These are phyloP conservation scores for Wickerhamomyces alni DNA, from an alignment of 805 yeast genomes.

Conservation along the genomic window DNA sequence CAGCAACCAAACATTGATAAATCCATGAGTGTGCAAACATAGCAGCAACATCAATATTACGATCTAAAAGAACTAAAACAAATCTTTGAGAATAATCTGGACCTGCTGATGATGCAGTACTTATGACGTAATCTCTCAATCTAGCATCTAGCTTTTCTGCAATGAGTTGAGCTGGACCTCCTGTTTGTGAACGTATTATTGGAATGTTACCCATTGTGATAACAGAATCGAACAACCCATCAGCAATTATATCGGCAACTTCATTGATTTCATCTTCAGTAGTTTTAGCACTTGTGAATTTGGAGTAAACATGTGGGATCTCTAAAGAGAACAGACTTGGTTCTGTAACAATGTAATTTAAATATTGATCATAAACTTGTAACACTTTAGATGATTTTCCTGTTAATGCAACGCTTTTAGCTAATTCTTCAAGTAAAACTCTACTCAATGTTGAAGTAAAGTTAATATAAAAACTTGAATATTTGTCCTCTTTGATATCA, in stretches of 20 bases:
- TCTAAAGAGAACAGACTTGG: slow-evolving; percentile 85
- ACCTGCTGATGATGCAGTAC: slow-evolving; percentile 33
- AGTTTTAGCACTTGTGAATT: slow-evolving; percentile 64
- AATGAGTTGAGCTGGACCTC: slow-evolving; percentile 93
- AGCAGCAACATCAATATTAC: slow-evolving; percentile 84
- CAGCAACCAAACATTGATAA: slow-evolving; percentile 93
- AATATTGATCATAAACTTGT: slow-evolving; percentile 91
- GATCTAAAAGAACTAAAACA: slow-evolving; percentile 77
- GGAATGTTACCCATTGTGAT: slow-evolving; percentile 80
- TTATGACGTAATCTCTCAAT: slow-evolving; percentile 79
- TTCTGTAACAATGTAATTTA: slow-evolving; percentile 89
- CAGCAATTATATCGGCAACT: slow-evolving; percentile 65
- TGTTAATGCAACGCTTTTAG: slow-evolving; percentile 67
- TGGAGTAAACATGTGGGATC: slow-evolving; percentile 54
- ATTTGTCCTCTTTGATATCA: slow-evolving; percentile 70
- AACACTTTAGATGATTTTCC: slow-evolving; percentile 69
- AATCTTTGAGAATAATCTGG: slow-evolving; percentile 45
- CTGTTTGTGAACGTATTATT: slow-evolving; percentile 81
- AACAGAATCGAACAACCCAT: slow-evolving; percentile 74
- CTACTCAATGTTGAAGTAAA: slow-evolving; percentile 79
- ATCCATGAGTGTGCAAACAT: slow-evolving; percentile 98
- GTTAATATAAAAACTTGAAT: slow-evolving; percentile 76
- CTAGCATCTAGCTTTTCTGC: slow-evolving; percentile 82
- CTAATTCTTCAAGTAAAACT: slow-evolving; percentile 80
- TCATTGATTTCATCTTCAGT: slow-evolving; percentile 68